A percentile compares a stretch with the other conserved stretches of the same genome.
Conservation (phyloP, 352 stramenopile species). For the Pilasporangium apinafurcum region DNA sequence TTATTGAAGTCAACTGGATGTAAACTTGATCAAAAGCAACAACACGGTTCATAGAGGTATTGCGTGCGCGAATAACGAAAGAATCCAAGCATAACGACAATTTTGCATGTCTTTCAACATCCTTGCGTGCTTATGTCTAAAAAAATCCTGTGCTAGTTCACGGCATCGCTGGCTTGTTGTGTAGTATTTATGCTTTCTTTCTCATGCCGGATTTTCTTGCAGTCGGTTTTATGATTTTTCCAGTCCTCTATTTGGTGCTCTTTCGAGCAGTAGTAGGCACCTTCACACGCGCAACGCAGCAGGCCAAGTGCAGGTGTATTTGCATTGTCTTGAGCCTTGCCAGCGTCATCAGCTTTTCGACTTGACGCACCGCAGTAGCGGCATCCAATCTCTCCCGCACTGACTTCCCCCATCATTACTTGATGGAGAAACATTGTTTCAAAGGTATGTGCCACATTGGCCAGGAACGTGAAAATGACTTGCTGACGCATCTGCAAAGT, state of each 20-base stretch:
- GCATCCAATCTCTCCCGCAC: constrained; percentile 53
- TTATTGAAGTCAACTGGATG: no score
- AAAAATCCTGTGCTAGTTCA: no score
- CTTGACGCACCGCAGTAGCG: constrained; percentile 55
- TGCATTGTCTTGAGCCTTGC: no score
- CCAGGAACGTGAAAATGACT: constrained; percentile 72
- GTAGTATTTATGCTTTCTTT: constrained; percentile 6
- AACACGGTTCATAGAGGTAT: no score
- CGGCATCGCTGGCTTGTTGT: not conserved
- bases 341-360: constrained; percentile 7
- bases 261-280: constrained; percentile 81
- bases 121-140: no score
- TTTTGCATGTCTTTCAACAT: no score
- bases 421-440: constrained; percentile 78
- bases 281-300: constrained; percentile 66
- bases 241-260: constrained; percentile 81
- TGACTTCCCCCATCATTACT: constrained; percentile 60
- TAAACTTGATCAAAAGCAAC: no score
- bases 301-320: constrained; percentile 18
- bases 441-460: constrained; percentile 78
- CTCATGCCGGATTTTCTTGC: constrained; percentile 59
- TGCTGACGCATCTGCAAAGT: constrained; percentile 84
- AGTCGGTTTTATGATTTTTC: constrained; percentile 70
- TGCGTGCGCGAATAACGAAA: no score
- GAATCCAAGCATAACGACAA: no score